Conservation (phyloP, 345 rosid genomes). For the Citrus australasica region DNA sequence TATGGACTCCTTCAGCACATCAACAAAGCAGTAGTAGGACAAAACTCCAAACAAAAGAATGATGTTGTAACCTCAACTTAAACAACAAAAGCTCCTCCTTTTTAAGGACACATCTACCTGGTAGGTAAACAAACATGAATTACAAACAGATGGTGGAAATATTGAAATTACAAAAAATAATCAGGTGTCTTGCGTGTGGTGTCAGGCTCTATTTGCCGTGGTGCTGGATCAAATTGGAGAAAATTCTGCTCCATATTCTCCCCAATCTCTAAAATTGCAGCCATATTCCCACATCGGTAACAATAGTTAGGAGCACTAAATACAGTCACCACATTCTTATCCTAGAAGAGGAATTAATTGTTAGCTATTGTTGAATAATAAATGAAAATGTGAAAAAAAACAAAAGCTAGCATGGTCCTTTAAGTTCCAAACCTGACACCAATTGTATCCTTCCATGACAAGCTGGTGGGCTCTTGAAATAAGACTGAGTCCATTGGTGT, state of each 20-base stretch:
- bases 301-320: constrained; percentile 96
- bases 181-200: constrained; percentile 96
- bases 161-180: constrained; percentile 79
- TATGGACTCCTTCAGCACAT: constrained; percentile 25
- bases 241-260: constrained; percentile 96
- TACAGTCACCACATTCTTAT: constrained; percentile 90
- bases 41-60: constrained; percentile 43
- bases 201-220: constrained; percentile 90
- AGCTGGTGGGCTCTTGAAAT: constrained; percentile 97
- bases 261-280: constrained; percentile 89
- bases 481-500: constrained; percentile 77
- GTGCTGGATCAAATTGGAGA: constrained; percentile 94
- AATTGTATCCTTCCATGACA: constrained; percentile 93
- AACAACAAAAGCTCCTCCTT: constrained; percentile 33
- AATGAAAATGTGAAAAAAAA: not conserved
- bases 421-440: constrained; percentile 73
- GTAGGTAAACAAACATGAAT: constrained; percentile 26
- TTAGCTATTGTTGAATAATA: not conserved
- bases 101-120: constrained; percentile 49
- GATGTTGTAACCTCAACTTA: constrained; percentile 43
- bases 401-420: not conserved
- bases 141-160: constrained; percentile 35
- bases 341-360: constrained; percentile 30
- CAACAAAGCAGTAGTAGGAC: constrained; percentile 30
- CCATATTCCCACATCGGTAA: constrained; percentile 97